Conservation (phyloP, 2,329 filamentous ascomycete genomes). For the Pyricularia pennisetigena region DNA sequence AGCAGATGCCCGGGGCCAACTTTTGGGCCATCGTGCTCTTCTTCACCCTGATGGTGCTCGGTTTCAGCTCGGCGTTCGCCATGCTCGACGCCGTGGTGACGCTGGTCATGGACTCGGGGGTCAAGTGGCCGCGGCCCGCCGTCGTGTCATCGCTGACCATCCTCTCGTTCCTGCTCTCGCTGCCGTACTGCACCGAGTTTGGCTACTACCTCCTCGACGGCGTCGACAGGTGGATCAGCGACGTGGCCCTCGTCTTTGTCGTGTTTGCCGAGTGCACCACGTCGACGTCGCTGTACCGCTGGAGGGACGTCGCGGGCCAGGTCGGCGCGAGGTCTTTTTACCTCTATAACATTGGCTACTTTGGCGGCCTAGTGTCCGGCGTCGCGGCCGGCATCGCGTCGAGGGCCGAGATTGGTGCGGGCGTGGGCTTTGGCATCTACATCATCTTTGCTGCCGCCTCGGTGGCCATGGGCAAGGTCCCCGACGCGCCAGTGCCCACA, state of each 20-base stretch:
- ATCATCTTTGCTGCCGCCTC: conserved; percentile 28
- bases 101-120: conserved; percentile 40
- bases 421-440: conserved; percentile 42
- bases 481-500: conserved; percentile 26
- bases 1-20: conserved; percentile 46
- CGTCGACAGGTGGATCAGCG: conserved; percentile 46
- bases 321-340: conserved; percentile 31
- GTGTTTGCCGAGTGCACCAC: conserved; percentile 41
- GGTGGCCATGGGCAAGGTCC: conserved; percentile 28
- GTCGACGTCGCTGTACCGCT: conserved; percentile 43
- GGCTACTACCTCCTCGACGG: conserved; percentile 45
- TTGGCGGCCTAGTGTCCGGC: conserved; percentile 41
- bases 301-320: conserved; percentile 33
- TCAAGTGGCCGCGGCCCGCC: conserved; percentile 31
- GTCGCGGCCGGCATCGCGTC: conserved; percentile 16
- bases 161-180: conserved; percentile 40
- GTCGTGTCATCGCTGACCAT: conserved; percentile 40
- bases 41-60: conserved; percentile 47
- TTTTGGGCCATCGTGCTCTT: conserved; percentile 50
- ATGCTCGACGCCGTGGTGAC: conserved; percentile 49
- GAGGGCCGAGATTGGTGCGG: conserved; percentile 25
- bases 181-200: conserved; percentile 48
- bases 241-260: conserved; percentile 43
- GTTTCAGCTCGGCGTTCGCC: conserved; percentile 48
- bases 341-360: conserved; percentile 40